Evolutionary conservation across 179 eudicot genomes (phyloP).

Genomic region (Nepenthes alata): DNA sequence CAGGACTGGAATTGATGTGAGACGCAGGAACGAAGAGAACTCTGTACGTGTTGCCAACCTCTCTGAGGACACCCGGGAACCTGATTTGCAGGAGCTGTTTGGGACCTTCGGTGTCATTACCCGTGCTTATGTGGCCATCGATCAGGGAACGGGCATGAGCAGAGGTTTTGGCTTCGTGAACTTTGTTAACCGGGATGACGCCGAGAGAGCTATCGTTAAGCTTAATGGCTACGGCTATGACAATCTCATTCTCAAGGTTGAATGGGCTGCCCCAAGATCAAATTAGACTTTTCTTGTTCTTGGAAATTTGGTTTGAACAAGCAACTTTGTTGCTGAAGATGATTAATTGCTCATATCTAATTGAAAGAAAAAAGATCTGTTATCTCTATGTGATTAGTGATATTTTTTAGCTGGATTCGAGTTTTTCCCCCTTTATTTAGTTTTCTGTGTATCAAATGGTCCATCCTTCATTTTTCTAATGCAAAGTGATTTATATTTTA

Average conservation of each 20-base stretch:
- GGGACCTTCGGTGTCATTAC: constrained; percentile 59
- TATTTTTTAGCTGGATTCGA: no score
- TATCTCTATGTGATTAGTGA: no score
- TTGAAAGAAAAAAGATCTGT: no score
- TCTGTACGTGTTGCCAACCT: constrained; percentile 86
- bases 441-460: no score
- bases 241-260: constrained; percentile 64
- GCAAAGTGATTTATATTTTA: no score
- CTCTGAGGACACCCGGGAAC: constrained; percentile 87
- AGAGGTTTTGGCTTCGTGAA: constrained; percentile 88
- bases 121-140: constrained; percentile 77
- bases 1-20: constrained; percentile 45
- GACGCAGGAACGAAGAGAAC: constrained; percentile 83
- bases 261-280: constrained; percentile 53
- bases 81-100: constrained; percentile 75
- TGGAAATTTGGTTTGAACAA: no score
- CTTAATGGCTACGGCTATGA: constrained; percentile 89
- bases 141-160: constrained; percentile 71
- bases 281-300: not conserved
- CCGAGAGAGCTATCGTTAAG: constrained; percentile 53
- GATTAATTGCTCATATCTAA: no score
- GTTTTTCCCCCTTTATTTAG: no score
- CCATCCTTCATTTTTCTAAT: no score
- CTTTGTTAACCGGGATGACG: constrained; percentile 61
- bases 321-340: no score